These are phyloP conservation scores for Candida pseudoviswanathii DNA, from an alignment of 1,139 yeast genomes.

Conservation along the genomic window DNA sequence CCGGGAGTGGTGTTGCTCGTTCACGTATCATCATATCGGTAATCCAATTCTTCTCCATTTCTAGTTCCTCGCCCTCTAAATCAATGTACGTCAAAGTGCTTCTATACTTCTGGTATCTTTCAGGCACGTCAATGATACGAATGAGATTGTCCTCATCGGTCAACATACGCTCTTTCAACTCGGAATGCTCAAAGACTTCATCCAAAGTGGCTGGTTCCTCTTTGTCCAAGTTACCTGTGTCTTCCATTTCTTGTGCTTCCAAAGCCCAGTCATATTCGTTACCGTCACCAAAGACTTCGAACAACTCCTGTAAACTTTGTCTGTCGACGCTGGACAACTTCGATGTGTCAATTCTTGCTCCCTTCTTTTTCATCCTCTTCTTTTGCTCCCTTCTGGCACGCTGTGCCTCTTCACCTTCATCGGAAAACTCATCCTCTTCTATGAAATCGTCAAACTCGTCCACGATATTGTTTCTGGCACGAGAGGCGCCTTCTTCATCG, in stretches of 20 bases:
- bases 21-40: conserved; percentile 57
- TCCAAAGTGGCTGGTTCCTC: conserved; percentile 66
- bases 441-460: conserved; percentile 97
- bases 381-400: conserved; percentile 34
- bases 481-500: conserved; percentile 37
- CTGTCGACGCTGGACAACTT: conserved; percentile 82
- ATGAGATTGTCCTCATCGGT: conserved; percentile 91
- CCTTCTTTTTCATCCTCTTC: conserved; percentile 40
- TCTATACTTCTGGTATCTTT: conserved; percentile 82
- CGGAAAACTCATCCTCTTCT: conserved; percentile 95
- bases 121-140: conserved; percentile 88
- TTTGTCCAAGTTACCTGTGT: conserved; percentile 54
- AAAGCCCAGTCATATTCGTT: conserved; percentile 98
- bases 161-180: conserved; percentile 83
- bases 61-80: conserved; percentile 67
- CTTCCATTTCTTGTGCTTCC: conserved; percentile 80
- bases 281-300: conserved; percentile 96
- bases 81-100: conserved; percentile 64
- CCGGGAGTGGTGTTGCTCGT: conserved; percentile 38
- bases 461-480: conserved; percentile 40
- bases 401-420: conserved; percentile 67
- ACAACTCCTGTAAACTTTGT: conserved; percentile 89
- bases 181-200: conserved; percentile 94
- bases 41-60: conserved; percentile 79
- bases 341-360: conserved; percentile 51